Conservation (phyloP, 305 asterid species). For the Fraxinus dipetala region DNA sequence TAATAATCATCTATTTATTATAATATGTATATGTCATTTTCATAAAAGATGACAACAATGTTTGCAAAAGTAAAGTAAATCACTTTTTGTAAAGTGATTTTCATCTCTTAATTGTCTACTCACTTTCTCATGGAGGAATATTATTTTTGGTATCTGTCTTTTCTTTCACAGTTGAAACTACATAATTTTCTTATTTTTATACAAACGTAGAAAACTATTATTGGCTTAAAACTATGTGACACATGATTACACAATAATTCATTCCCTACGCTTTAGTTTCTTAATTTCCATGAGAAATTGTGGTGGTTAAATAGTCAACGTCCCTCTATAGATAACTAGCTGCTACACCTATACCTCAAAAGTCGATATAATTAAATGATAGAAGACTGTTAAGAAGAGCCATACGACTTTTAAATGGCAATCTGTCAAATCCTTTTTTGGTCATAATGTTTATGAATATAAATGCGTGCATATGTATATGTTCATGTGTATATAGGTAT, state of each 20-base stretch:
- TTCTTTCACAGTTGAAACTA: conserved; percentile 27
- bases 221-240: neutral
- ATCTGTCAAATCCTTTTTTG: neutral
- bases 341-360: conserved; percentile 15
- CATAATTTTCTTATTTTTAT: neutral
- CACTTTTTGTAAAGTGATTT: conserved; percentile 62
- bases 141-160: conserved; percentile 44
- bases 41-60: conserved; percentile 27
- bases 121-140: conserved; percentile 47
- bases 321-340: conserved; percentile 15
- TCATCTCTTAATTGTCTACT: conserved; percentile 34
- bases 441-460: neutral
- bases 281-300: neutral
- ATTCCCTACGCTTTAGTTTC: neutral
- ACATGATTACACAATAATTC: neutral
- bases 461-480: neutral
- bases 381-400: neutral
- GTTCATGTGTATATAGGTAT: neutral
- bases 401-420: neutral
- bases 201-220: conserved; percentile 5
- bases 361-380: conserved; percentile 1
- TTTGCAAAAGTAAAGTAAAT: conserved; percentile 35
- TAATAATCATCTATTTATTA: neutral
- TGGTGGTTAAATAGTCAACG: conserved; percentile 33
- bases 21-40: conserved; percentile 25